Evolutionary conservation across 495 filamentous ascomycete genomes (phyloP), one percentile per base, ranked within the genome.

Genomic region (Podospora sp.): DNA sequence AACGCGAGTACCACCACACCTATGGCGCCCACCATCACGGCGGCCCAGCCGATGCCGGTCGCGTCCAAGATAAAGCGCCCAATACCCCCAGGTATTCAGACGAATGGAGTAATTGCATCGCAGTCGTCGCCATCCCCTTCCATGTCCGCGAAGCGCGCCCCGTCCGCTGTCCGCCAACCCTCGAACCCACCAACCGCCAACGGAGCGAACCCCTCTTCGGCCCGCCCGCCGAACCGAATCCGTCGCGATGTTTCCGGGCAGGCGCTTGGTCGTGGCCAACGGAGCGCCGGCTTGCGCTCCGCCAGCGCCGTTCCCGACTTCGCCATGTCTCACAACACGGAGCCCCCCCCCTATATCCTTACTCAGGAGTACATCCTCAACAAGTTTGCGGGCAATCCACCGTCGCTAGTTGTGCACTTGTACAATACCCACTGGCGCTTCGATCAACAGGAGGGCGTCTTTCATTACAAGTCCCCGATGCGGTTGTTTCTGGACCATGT

Each of bases 371-470:
- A 96, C 72, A 92, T 99, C 0, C 85, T 99, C 1, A 87, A 85
- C 71, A 97, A 94, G 80, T 96, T 88, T 76, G 79, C 83, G 5
- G 93, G 89, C 70, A 81, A 81, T 11, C 86, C 86, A 14, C 94
- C 96, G 0, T 97, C 93, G 12, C 81, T 98, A 9, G 87, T 93
- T 51, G 78, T 99, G 40, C 93, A 98, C 78, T 80, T 99, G 0
- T 88, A 97, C 73, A 85, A 88, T 3, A 90, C 84, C 5, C 87
- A 97, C 78, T 97, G 96, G 75, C 90, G 92, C 58, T 96, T 99
- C 77, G 95, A 98, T 69, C 88, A 93, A 67, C 94, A 97, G 79
- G 92, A 97, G 77, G 93, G 94, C 68, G 91, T 89, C 74, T 97
- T 97, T 69, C 81, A 85, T 1, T 97, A 97, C 76, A 91, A 90